Evolutionary conservation across 2,329 filamentous ascomycete species (phyloP), one percentile per base, ranked within the genome.

Genomic region (Helotiales sp.): DNA sequence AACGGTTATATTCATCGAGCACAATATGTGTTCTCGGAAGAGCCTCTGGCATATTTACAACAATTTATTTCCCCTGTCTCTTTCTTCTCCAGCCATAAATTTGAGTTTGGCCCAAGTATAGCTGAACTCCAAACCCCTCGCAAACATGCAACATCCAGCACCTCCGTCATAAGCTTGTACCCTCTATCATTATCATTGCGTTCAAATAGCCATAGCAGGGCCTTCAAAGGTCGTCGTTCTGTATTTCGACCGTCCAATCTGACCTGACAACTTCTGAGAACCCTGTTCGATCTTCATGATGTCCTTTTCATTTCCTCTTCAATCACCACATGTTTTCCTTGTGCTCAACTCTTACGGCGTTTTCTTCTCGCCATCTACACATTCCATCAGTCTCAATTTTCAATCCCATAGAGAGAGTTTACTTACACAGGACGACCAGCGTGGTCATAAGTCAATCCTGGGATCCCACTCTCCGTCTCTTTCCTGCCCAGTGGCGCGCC

Each of bases 391-490:
- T 47, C 34, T 15, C 6, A 47, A 47, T 10, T 8, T 45, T 45
- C 17, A 20, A 1, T 6, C 17, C 20, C 22, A 37, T 11, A 24
- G 20, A 32, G 15, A 7, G 32, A 6, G 22, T 13, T 30, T 26
- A 66, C 69, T 66, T 52, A 72, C 69, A 72, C 70, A 22, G 70
- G 70, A 24, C 70, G 64, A 60, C 70, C 70, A 43, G 69, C 69
- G 15, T 70, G 69, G 63, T 72, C 70, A 64, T 65, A 70, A n/a
- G 68, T 70, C 57, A 72, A 52, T 10, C 70, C 70, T 2, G 69
- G 70, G 22, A 72, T 60, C 6, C 63, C 69, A 59, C 64, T 70
- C 20, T 57, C 52, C 24, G 69, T 72, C 59, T 72, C 70, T 22
- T 30, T 52, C 43, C 70, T 70, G 11, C 22, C 24, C 22, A 70